phyloP scores from a whole-genome alignment of 768 basidiomycete genomes.

The Leccinum truebloodii region DNA sequence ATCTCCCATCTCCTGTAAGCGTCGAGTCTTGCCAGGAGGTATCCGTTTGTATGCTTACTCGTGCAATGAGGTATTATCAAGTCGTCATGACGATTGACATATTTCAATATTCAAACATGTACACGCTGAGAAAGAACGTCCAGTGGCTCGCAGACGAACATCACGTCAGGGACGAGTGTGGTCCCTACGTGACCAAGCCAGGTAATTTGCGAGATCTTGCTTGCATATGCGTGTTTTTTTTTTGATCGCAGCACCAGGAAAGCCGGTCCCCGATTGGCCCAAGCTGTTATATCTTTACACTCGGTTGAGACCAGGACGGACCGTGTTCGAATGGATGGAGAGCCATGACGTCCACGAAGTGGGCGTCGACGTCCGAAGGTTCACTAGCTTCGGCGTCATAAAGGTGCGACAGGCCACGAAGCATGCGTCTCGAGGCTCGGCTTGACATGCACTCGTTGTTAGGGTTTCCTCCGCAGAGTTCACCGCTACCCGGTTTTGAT shows the following conservation, averaged over 20 bases:
- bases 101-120: slow-evolving; percentile 98
- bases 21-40: neutral
- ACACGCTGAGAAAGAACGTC: slow-evolving; percentile 83
- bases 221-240: slow-evolving; percentile 3
- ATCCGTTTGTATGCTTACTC: slow-evolving; percentile 6
- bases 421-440: neutral
- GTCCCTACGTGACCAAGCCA: slow-evolving; percentile 82
- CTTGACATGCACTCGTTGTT: neutral
- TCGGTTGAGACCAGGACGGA: slow-evolving; percentile 77
- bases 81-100: slow-evolving; percentile 97
- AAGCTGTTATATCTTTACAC: slow-evolving; percentile 86
- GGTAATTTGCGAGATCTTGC: slow-evolving; percentile 38
- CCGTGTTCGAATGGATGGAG: slow-evolving; percentile 88
- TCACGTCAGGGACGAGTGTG: slow-evolving; percentile 89
- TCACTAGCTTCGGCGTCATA: slow-evolving; percentile 96
- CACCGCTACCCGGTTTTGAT: slow-evolving; percentile 90
- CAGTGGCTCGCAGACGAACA: slow-evolving; percentile 85
- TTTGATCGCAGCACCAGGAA: slow-evolving; percentile 38
- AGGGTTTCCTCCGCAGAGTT: slow-evolving; percentile 91
- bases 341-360: slow-evolving; percentile 63
- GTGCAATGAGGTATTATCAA: slow-evolving; percentile 79
- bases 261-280: slow-evolving; percentile 79
- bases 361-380: slow-evolving; percentile 90
- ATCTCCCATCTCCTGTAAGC: slow-evolving; percentile 90
- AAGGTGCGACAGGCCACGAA: slow-evolving; percentile 52